These are phyloP conservation scores for Talaromyces sp. DNA, from an alignment of 2,329 filamentous ascomycete genomes.

Conservation along the genomic window DNA sequence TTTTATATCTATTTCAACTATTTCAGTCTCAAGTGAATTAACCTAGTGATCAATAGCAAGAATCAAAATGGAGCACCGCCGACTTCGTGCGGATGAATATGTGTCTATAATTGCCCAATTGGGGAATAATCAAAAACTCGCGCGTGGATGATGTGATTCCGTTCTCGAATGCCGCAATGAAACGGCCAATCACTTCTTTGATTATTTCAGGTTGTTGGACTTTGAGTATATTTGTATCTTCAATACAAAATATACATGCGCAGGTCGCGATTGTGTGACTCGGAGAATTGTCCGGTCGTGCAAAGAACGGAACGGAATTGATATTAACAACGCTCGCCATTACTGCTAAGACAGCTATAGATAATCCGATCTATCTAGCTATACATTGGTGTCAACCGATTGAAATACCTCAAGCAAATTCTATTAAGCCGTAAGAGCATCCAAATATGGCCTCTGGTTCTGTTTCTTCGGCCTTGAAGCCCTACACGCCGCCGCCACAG, in stretches of 20 bases:
- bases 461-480: neutral
- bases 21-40: neutral
- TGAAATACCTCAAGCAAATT: too few relatives aligned
- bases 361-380: neutral
- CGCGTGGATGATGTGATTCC: neutral
- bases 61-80: neutral
- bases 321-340: neutral
- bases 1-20: neutral
- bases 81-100: neutral
- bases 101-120: neutral
- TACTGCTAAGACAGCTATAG: neutral
- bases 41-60: neutral
- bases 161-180: conserved; percentile 2
- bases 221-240: neutral
- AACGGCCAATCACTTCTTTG: neutral
- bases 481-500: conserved; percentile 7
- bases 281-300: neutral
- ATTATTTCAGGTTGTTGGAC: neutral
- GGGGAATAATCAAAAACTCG: neutral
- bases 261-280: neutral
- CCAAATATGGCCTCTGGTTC: neutral
- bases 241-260: neutral
- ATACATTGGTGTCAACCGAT: neutral
- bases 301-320: neutral
- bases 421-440: neutral